A percentile compares a stretch with the other conserved stretches of the same genome.
Conservation (phyloP, 78 protist species). For the Pigoraptor vietnamica region DNA sequence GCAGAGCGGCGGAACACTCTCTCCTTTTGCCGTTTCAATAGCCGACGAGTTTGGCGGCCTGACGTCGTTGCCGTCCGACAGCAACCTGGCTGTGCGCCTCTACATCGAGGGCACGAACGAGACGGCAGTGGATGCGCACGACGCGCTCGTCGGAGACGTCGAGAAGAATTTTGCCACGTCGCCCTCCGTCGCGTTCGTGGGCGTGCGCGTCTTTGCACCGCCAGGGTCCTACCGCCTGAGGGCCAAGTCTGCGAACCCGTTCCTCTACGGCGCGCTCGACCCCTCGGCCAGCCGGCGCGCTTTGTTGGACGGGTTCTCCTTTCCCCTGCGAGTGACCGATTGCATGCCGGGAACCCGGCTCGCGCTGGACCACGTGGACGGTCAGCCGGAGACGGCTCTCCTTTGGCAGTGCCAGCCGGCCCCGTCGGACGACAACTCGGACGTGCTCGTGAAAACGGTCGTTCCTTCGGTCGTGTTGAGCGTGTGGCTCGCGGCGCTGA, state of each 20-base stretch:
- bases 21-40: not conserved
- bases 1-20: not conserved
- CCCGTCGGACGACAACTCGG: not conserved
- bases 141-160: not conserved
- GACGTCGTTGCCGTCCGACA: not conserved
- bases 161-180: not conserved
- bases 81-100: not conserved
- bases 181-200: not conserved
- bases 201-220: not conserved
- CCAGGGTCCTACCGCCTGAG: not conserved
- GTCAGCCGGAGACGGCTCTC: not conserved
- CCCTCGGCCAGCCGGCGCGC: not conserved
- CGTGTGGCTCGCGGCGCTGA: not conserved
- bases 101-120: too few relatives aligned
- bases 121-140: not conserved
- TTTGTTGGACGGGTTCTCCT: not conserved
- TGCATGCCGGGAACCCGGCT: not conserved
- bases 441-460: not conserved
- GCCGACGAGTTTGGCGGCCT: not conserved
- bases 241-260: not conserved
- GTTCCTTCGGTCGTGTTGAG: not conserved
- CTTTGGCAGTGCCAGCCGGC: not conserved
- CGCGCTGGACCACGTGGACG: not conserved
- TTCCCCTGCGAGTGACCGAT: not conserved
- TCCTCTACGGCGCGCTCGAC: not conserved